These are phyloP conservation scores for Entophlyctis luteolus DNA, from an alignment of 192 early-diverging fungal species.

Conservation along the genomic window DNA sequence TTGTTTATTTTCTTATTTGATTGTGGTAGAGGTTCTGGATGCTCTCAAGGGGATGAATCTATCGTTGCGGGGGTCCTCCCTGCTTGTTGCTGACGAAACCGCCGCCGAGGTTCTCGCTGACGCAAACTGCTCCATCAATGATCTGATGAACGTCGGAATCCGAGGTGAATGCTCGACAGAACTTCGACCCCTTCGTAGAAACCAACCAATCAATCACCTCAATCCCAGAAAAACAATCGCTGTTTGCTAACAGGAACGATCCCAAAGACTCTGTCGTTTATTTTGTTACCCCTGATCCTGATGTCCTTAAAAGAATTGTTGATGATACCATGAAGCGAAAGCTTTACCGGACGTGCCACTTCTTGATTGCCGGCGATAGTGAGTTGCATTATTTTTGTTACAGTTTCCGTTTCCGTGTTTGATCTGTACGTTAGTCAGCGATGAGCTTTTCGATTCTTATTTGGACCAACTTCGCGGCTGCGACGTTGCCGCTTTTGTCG, in stretches of 20 bases:
- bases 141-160: constrained; percentile 13
- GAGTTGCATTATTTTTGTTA: neutral
- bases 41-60: neutral
- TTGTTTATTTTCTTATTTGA: no score
- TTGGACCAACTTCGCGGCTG: neutral
- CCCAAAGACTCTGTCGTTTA: constrained; percentile 4
- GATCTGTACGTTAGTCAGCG: neutral
- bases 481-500: neutral
- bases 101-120: neutral
- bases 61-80: neutral
- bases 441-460: neutral
- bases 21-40: no score
- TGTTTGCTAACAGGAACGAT: neutral
- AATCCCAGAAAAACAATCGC: neutral
- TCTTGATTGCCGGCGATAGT: constrained; percentile 5
- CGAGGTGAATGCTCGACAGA: neutral
- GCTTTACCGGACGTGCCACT: neutral
- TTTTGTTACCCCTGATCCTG: constrained; percentile 13
- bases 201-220: neutral
- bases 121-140: constrained; percentile 8
- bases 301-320: neutral
- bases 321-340: neutral
- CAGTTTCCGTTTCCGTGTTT: neutral
- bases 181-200: neutral
- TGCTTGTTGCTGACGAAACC: constrained; percentile 9